Percentiles rank a stretch among this genome's conserved stretches.
Evolutionary conservation across 352 stramenopile genomes (phyloP).

Genomic region (Globisporangium heterothallicum): DNA sequence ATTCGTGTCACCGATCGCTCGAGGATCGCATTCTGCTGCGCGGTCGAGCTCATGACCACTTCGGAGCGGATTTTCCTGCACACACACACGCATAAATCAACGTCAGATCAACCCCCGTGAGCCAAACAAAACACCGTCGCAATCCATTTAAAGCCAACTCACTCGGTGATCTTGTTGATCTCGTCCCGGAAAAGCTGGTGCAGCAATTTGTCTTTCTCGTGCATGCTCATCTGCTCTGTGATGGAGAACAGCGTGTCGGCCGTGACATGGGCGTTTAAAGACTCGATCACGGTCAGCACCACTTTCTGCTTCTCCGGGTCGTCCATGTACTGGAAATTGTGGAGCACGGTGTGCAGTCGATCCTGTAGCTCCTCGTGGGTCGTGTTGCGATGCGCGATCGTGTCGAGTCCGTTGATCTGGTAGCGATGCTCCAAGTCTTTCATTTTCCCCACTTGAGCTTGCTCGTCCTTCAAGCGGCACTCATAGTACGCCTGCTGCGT

Average conservation of each 20-base stretch:
- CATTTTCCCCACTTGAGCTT: constrained; percentile 27
- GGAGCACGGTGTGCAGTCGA: constrained; percentile 42
- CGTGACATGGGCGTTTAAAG: constrained; percentile 43
- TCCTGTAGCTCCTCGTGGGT: constrained; percentile 38
- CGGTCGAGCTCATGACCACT: constrained; percentile 39
- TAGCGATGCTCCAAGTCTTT: constrained; percentile 46
- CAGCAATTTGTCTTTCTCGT: constrained; percentile 59
- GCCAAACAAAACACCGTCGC: too few species aligned
- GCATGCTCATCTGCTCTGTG: constrained; percentile 40
- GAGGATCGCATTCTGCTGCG: constrained; percentile 58
- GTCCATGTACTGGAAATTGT: constrained; percentile 57
- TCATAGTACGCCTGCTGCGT: constrained; percentile 26
- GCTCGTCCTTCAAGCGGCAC: constrained; percentile 29
- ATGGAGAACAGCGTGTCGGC: constrained; percentile 39
- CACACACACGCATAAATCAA: not conserved
- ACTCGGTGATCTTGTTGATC: constrained; percentile 48
- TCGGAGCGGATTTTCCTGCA: constrained; percentile 47
- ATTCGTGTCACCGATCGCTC: constrained; percentile 49
- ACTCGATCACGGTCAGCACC: constrained; percentile 39
- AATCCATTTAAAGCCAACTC: constrained; percentile 13
- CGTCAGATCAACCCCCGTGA: not conserved
- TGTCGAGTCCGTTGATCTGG: constrained; percentile 43
- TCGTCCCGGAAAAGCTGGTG: constrained; percentile 47
- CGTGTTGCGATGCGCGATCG: constrained; percentile 43
- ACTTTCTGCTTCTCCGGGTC: constrained; percentile 51